Percentiles rank a stretch among this genome's conserved stretches.
Evolutionary conservation across 2,329 filamentous ascomycete genomes (phyloP).

Genomic region (Penicillium sp.): DNA sequence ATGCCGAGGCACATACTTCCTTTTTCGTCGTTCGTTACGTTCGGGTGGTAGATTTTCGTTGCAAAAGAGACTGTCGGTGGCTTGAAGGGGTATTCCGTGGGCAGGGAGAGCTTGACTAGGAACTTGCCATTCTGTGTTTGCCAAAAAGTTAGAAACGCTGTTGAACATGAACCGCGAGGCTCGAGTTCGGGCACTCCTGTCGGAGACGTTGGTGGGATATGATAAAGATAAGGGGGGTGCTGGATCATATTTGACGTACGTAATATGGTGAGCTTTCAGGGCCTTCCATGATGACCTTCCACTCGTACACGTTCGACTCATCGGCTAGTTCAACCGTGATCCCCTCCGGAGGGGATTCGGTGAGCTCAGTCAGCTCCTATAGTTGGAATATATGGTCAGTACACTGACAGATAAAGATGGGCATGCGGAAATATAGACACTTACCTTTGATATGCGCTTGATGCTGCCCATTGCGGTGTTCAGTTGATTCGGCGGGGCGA

Average conservation of each 20-base stretch:
- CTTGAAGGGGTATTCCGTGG: slow-evolving; percentile 85
- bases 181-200: not conserved
- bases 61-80: slow-evolving; percentile 74
- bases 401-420: not conserved
- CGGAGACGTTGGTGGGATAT: not conserved
- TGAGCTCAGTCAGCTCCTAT: slow-evolving; percentile 62
- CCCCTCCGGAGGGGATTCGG: slow-evolving; percentile 53
- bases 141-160: slow-evolving; percentile 3
- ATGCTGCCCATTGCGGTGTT: slow-evolving; percentile 39
- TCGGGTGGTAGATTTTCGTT: slow-evolving; percentile 94
- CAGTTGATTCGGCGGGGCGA: slow-evolving; percentile 11
- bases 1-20: slow-evolving; percentile 83
- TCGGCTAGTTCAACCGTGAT: slow-evolving; percentile 57
- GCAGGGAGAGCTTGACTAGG: slow-evolving; percentile 69
- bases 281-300: slow-evolving; percentile 65
- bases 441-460: slow-evolving; percentile 48
- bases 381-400: not conserved
- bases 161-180: not conserved
- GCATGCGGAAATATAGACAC: not conserved
- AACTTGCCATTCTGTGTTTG: slow-evolving; percentile 64
- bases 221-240: not conserved
- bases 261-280: slow-evolving; percentile 63
- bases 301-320: slow-evolving; percentile 64
- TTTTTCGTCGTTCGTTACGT: slow-evolving; percentile 81
- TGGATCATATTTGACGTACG: slow-evolving; percentile 43